Percentiles rank a stretch among this genome's conserved stretches.
These are phyloP conservation scores for Colletotrichum sp. DNA, from an alignment of 2,329 filamentous ascomycete genomes.

Conservation along the genomic window DNA sequence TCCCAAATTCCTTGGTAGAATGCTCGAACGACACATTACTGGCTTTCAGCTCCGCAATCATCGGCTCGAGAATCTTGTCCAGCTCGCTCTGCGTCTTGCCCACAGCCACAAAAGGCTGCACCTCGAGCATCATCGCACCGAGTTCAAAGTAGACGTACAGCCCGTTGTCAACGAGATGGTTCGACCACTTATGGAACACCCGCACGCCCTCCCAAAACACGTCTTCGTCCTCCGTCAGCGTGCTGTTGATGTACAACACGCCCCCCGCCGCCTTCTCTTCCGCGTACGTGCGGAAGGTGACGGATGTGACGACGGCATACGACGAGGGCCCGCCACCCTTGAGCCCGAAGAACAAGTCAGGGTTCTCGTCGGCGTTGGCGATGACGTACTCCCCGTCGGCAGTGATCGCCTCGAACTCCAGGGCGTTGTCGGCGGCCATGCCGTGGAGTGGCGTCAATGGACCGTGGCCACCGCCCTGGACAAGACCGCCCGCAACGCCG, in stretches of 20 bases:
- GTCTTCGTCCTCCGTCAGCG: slow-evolving; percentile 29
- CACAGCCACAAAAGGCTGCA: neutral
- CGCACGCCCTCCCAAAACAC: slow-evolving; percentile 53
- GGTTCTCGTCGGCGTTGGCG: slow-evolving; percentile 48
- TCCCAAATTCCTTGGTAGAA: neutral
- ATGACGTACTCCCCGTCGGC: slow-evolving; percentile 46
- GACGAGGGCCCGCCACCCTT: slow-evolving; percentile 57
- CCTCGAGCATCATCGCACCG: neutral
- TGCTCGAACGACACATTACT: neutral
- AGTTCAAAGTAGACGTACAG: slow-evolving; percentile 45
- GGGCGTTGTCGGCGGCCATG: slow-evolving; percentile 48
- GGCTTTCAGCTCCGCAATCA: neutral
- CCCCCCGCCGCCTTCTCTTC: slow-evolving; percentile 47
- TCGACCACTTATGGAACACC: slow-evolving; percentile 50
- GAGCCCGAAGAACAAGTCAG: slow-evolving; percentile 63
- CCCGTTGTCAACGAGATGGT: slow-evolving; percentile 43
- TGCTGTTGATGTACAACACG: slow-evolving; percentile 41
- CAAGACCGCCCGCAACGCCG: slow-evolving; percentile 64
- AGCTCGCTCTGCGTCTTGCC: neutral
- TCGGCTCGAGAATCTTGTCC: neutral
- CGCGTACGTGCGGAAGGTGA: slow-evolving; percentile 57
- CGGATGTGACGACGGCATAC: slow-evolving; percentile 56
- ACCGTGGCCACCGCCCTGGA: slow-evolving; percentile 63
- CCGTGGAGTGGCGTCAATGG: slow-evolving; percentile 50
- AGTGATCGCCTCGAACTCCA: slow-evolving; percentile 51